Base-by-base conservation (phyloP, 2,329 filamentous ascomycete genomes). In the Mariannaea sp. region DNA sequence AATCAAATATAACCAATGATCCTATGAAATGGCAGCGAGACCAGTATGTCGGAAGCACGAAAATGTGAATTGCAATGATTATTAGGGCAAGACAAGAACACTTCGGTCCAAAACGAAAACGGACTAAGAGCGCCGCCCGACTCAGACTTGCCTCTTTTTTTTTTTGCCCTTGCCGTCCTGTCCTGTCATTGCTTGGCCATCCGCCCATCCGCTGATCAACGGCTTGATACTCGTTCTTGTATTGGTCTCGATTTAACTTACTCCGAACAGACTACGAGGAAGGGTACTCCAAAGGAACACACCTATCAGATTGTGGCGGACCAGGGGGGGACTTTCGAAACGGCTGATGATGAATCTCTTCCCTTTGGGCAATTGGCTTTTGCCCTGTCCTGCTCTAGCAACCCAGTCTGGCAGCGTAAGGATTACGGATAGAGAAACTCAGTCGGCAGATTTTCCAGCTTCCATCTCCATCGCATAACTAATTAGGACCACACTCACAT, bases 381-480 rank as follows among this genome's bases (percentile, higher is more conserved):
- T 5, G 33, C 33, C 30, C 8, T 41, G 61, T 56, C 60, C 53
- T 49, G 49, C 53, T 57, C 49, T 57, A 59, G 57, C 57, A 50
- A 47, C 54, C 51, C 53, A 42, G 60, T 48, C 30, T 7, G 33
- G 7, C 5, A 13, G 30, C n/a, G 45, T 55, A 55, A 56, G 61
- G 63, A 62, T 65, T 53, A 59, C 54, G 45, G 38, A 60, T 39
- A 55, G 61, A 61, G 49, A 56, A 29, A 36, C 40, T 58, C 44
- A 57, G 57, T 50, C 45, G 62, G 61, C 53, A 61, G 60, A 30
- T 36, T 36, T 56, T 63, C 60, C 60, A 63, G 63, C n/a, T 35
- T 13, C 29, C 33, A 36, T 36, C 33, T 36, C 33, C n/a, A 9
- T 16, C 7, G 30, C 30, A 33, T n/a, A 33, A 33, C 13, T 16